Base-by-base conservation (phyloP, 805 yeast species). In the Kregervanrija fluxuum region DNA sequence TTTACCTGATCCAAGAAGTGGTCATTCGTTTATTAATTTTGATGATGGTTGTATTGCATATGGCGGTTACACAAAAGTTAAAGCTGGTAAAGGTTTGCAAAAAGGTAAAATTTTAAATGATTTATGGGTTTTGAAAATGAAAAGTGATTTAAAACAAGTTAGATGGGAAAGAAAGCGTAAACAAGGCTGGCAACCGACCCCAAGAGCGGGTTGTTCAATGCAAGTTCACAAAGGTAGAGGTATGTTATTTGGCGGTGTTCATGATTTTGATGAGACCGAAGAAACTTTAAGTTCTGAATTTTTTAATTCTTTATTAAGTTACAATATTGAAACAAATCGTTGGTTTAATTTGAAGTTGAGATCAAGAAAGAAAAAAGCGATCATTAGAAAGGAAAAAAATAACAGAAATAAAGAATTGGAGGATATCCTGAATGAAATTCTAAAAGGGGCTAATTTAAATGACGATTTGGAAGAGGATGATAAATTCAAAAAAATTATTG, bases 41-140 rank as follows among this genome's bases (percentile, higher is more conserved):
- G 76, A 77, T 2, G 95, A 85, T 13, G 97, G 97, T 37, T 90
- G 88, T 1, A 74, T 87, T 1, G 51, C 90, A 1, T 87, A 85
- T 74, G 99, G 99, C 52, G 99, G 99, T 11, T 91, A 91, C 59
- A 80, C 93, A 57, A 91, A 90, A 65, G 89, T 87, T 17, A 90
- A 90, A 62, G 95, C 95, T 10, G 81, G 80, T 33, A 86, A 85
- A 60, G 95, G 95, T 34, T 69, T 82, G 45, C 95, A 86, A 55
- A 88, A 88, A 67, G 98, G 99, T 42, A 91, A 91, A 56, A 86
- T 87, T 12, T 74, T 89, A 52, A 72, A 77, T 15, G 99, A 93
- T 59, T 73, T 85, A 45, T 91, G 99, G 98, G 60, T 77, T 13
- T 66, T 91, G 52, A 86, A 84, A 56, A 87, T 91, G 95, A 87